A percentile compares a stretch with the other conserved stretches of the same genome.
phyloP scores from a whole-genome alignment of 179 eudicot genomes.

The Camellia oleifera region DNA sequence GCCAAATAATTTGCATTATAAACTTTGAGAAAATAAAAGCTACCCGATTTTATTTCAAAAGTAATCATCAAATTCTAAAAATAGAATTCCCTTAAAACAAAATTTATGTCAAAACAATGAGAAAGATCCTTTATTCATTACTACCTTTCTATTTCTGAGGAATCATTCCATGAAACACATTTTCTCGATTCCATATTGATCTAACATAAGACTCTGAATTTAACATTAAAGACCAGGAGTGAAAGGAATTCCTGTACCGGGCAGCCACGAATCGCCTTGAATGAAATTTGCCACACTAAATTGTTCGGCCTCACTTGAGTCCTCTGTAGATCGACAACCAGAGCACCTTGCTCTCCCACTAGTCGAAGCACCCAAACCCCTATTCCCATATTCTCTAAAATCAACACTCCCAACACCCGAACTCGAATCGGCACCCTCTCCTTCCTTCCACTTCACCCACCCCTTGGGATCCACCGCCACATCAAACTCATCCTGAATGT shows the following conservation, averaged over 20 bases:
- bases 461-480: constrained; percentile 32
- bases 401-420: constrained; percentile 21
- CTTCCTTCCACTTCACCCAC: constrained; percentile 26
- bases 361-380: constrained; percentile 42
- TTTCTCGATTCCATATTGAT: too few species aligned
- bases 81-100: too few species aligned
- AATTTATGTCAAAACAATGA: too few species aligned
- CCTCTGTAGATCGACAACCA: constrained; percentile 39
- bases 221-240: neutral
- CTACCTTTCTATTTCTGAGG: too few species aligned
- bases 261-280: constrained; percentile 46
- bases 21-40: too few species aligned
- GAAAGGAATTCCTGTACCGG: constrained; percentile 38
- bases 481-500: constrained; percentile 36
- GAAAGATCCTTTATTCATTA: too few species aligned
- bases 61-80: too few species aligned
- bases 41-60: too few species aligned
- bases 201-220: too few species aligned
- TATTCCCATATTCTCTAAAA: constrained; percentile 47
- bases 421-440: neutral
- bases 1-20: too few species aligned
- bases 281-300: constrained; percentile 43
- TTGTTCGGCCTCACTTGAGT: constrained; percentile 21
- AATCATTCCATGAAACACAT: too few species aligned
- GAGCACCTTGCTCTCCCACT: constrained; percentile 44